Evolutionary conservation across 306 rosid genomes (phyloP).

Genomic region (Alnus glutinosa): DNA sequence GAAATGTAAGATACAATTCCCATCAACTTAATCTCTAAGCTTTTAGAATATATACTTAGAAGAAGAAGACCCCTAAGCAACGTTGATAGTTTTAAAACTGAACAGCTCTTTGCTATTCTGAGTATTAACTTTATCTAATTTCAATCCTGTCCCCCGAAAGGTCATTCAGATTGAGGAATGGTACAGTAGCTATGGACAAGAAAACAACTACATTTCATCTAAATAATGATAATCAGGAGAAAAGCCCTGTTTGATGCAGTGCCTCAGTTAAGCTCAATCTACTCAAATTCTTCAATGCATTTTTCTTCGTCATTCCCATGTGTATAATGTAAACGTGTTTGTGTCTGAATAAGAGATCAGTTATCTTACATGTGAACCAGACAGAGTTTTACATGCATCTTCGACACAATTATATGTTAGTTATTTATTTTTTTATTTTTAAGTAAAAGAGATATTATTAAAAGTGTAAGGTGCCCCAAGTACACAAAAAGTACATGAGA

Average conservation of each 20-base stretch:
- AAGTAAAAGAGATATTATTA: too few relatives aligned
- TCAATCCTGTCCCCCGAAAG: neutral
- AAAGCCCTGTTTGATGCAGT: too few relatives aligned
- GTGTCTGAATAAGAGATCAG: neutral
- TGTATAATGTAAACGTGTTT: neutral
- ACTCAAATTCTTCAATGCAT: neutral
- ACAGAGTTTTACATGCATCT: neutral
- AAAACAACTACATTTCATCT: neutral
- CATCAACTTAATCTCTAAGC: neutral
- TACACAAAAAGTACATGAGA: too few relatives aligned
- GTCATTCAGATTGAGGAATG: neutral
- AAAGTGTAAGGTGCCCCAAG: too few relatives aligned
- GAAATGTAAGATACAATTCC: neutral
- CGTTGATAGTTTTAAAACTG: neutral
- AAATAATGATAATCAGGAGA: neutral
- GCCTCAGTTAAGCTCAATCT: neutral
- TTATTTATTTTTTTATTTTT: too few relatives aligned
- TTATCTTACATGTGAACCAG: neutral
- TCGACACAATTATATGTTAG: neutral
- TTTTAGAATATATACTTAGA: neutral
- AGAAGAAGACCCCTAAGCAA: neutral
- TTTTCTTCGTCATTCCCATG: neutral
- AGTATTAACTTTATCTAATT: neutral
- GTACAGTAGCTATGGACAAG: neutral
- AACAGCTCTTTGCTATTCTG: neutral